phyloP scores from a whole-genome alignment of 768 basidiomycete species.

The Boletus coccyginus region DNA sequence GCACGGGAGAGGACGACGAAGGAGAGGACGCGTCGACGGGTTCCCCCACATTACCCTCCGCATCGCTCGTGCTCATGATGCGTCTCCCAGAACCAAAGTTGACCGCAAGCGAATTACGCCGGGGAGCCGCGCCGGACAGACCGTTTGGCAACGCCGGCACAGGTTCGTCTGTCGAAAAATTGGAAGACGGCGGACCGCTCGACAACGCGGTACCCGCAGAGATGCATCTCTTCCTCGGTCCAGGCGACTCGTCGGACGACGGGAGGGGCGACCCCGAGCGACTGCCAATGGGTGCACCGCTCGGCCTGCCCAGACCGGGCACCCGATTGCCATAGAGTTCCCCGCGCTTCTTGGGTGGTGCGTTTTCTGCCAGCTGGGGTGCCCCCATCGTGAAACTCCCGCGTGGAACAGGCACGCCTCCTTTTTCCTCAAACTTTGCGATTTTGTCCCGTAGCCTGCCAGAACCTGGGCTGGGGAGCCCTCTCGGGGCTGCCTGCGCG shows the following conservation, averaged over 20 bases:
- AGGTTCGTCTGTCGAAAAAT: slow-evolving; percentile 18
- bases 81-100: slow-evolving; percentile 22
- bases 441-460: slow-evolving; percentile 62
- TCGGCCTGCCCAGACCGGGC: slow-evolving; percentile 30
- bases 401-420: slow-evolving; percentile 71
- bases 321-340: slow-evolving; percentile 78
- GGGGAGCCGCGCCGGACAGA: background rate
- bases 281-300: slow-evolving; percentile 13
- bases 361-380: slow-evolving; percentile 50
- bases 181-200: background rate
- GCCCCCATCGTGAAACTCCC: slow-evolving; percentile 70
- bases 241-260: slow-evolving; percentile 13
- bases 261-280: slow-evolving; percentile 19
- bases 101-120: slow-evolving; percentile 32
- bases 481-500: slow-evolving; percentile 31
- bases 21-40: slow-evolving; percentile 3
- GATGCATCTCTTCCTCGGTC: slow-evolving; percentile 29
- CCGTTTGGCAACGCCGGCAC: slow-evolving; percentile 25
- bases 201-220: slow-evolving; percentile 27
- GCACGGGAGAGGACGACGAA: background rate
- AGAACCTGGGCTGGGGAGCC: slow-evolving; percentile 24
- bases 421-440: slow-evolving; percentile 77
- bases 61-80: slow-evolving; percentile 15
- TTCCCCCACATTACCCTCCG: background rate
- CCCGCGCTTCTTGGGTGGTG: slow-evolving; percentile 48